Conservation (phyloP, 345 rosid genomes). For the Eucalyptus lansdowneana region DNA sequence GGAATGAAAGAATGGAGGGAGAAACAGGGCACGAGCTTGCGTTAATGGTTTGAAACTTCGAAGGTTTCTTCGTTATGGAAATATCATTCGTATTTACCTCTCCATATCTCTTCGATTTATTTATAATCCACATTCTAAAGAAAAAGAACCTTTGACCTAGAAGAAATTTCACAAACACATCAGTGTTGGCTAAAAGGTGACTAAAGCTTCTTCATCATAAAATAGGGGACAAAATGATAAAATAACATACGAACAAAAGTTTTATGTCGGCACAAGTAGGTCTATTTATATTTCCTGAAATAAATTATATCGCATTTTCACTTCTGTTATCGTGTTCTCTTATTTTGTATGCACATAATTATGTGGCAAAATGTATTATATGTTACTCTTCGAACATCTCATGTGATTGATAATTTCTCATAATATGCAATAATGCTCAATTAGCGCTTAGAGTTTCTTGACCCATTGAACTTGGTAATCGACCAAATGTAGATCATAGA, state of each 20-base stretch:
- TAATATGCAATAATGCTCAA: not conserved
- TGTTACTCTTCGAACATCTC: rapidly evolving
- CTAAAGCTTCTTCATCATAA: not conserved
- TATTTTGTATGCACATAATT: not conserved
- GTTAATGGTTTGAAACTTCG: not conserved
- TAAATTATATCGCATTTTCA: not conserved
- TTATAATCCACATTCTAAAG: not conserved
- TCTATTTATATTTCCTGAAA: not conserved
- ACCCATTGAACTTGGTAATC: not conserved
- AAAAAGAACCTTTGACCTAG: no score
- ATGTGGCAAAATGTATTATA: not conserved
- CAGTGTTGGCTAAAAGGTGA: not conserved
- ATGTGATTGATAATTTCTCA: not conserved
- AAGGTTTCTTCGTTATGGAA: not conserved
- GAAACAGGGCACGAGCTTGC: not conserved
- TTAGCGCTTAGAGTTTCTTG: not conserved
- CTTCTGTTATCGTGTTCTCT: not conserved
- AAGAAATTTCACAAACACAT: not conserved
- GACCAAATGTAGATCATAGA: rapidly evolving
- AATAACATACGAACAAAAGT: not conserved
- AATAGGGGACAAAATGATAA: not conserved
- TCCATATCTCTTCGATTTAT: not conserved
- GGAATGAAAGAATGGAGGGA: not conserved
- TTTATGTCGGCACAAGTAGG: rapidly evolving
- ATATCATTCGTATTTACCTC: not conserved